phyloP scores from a whole-genome alignment of 1,284 basidiomycete genomes.

The Marasmius sp. region DNA sequence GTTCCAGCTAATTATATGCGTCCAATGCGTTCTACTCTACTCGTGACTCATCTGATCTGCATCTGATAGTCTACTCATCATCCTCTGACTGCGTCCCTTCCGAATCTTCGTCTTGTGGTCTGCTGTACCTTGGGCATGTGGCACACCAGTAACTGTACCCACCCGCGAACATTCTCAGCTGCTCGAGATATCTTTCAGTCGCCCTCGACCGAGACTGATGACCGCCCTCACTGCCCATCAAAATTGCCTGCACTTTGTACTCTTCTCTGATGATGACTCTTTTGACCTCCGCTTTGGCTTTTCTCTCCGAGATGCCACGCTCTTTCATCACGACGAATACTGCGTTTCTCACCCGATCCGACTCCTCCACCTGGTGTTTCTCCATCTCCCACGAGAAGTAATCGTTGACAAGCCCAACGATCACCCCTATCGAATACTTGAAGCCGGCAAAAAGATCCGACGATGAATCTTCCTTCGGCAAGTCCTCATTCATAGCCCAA shows the following conservation, averaged over 20 bases:
- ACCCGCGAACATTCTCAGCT: conserved; percentile 16
- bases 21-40: too few species aligned
- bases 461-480: conserved; percentile 10
- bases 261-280: conserved; percentile 19
- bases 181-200: conserved; percentile 15
- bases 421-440: conserved; percentile 17
- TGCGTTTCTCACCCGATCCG: conserved; percentile 21
- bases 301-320: conserved; percentile 13
- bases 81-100: not conserved
- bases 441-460: conserved; percentile 11
- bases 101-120: conserved; percentile 8
- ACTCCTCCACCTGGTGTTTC: conserved; percentile 10
- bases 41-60: too few species aligned
- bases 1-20: too few species aligned
- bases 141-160: conserved; percentile 23
- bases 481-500: conserved; percentile 19
- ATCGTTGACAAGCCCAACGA: conserved; percentile 22
- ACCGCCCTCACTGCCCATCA: conserved; percentile 4
- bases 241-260: conserved; percentile 10
- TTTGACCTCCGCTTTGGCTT: conserved; percentile 16
- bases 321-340: conserved; percentile 21
- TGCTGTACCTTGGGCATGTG: conserved; percentile 20
- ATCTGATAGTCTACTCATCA: not conserved
- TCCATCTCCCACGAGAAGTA: conserved; percentile 25
- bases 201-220: not conserved